Evolutionary conservation across 2,329 filamentous ascomycete species (phyloP).

Genomic region (Purpureocillium lavendulum): DNA sequence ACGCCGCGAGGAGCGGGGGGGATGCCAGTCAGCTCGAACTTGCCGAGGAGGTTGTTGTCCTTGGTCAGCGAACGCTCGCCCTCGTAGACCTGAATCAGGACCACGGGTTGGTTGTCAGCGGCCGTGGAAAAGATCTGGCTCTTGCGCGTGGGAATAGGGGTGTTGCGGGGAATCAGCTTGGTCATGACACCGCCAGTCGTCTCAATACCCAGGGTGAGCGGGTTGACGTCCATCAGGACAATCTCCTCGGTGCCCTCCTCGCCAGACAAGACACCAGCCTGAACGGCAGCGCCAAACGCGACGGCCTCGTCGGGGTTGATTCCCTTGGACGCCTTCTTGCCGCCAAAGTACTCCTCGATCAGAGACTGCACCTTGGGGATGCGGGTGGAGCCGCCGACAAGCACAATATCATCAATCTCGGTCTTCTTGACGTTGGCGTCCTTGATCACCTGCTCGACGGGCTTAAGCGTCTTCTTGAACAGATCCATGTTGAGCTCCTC

Average conservation of each 20-base stretch:
- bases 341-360: slow-evolving; percentile 89
- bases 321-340: slow-evolving; percentile 98
- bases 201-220: slow-evolving; percentile 92
- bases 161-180: slow-evolving; percentile 91
- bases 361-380: slow-evolving; percentile 95
- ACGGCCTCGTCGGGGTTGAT: slow-evolving; percentile 99
- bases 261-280: slow-evolving; percentile 89
- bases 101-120: slow-evolving; percentile 92
- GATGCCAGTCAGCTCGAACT: slow-evolving; percentile 96
- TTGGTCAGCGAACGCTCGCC: slow-evolving; percentile 91
- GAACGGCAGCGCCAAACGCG: slow-evolving; percentile 93
- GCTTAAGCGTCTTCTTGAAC: slow-evolving; percentile 99
- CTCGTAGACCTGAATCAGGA: slow-evolving; percentile 92
- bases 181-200: slow-evolving; percentile 98
- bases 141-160: slow-evolving; percentile 90
- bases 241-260: slow-evolving; percentile 73
- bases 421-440: slow-evolving; percentile 96
- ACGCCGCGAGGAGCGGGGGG: slow-evolving; percentile 92
- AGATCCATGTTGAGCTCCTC: slow-evolving; percentile 98
- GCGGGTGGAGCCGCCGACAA: slow-evolving; percentile 97
- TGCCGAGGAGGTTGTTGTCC: slow-evolving; percentile 95
- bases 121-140: slow-evolving; percentile 96
- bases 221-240: slow-evolving; percentile 96
- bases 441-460: slow-evolving; percentile 96
- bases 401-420: slow-evolving; percentile 92